Base-by-base conservation (phyloP, 352 stramenopile species). In the Phytophthora meadii region DNA sequence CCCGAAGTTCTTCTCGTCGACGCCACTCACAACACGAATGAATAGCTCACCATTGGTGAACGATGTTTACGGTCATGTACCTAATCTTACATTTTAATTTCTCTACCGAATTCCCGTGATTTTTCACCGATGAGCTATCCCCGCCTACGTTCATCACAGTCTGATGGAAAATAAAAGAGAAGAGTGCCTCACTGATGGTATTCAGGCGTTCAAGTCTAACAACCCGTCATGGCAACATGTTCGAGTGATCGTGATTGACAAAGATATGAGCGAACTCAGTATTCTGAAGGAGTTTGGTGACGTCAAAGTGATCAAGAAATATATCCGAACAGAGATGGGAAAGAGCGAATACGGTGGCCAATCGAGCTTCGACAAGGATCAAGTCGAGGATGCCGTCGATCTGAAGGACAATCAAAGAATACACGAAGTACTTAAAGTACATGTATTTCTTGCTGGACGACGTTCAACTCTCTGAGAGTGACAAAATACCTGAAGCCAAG, bases 11-110 rank as follows among this genome's bases (percentile, higher is more conserved):
- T 65, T 4, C 4, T 65, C 7, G 12, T 57, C 4, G 47, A 65
- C n/a, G 37, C 46, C 5, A 57, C 56, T 0, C 37, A 57, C n/a
- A 56, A 56, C 28, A 65, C 56, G 3, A 65, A 65, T 17, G 40
- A 50, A 2, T 44, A 25, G 4, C 17, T 19, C 19, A 19, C 19
- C 19, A 19, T 19, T 19, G 49, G 6, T 48, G n/a, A n/a, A n/a
- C n/a, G n/a, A n/a, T n/a, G n/a, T n/a, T n/a, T n/a, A n/a, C n/a
- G n/a, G n/a, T n/a, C n/a, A n/a, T n/a, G n/a, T n/a, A n/a, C n/a
- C n/a, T n/a, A n/a, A 48, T 19, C 10, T 41, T 19, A 32, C 12
- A 15, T 10, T 34, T 48, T 27, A 50, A 5, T 15, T 22, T 36
- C 36, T 19, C 12, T 2, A 30, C 27, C 5, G 4, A 1, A 17